Evolutionary conservation across 345 rosid species (phyloP).

Genomic region (Salix koriyanagi): DNA sequence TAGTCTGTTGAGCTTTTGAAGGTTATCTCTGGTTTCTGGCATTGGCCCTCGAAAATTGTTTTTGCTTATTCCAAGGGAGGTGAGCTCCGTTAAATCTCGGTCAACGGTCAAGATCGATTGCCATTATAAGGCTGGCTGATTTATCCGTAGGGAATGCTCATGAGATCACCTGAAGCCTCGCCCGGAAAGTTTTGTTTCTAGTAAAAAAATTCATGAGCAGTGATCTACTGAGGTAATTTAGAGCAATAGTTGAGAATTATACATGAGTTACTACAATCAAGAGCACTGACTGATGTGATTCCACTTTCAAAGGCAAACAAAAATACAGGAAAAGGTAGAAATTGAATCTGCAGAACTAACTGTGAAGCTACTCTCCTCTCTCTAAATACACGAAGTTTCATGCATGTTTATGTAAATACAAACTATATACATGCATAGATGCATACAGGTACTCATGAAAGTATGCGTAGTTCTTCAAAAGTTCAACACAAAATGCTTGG

Average conservation of each 20-base stretch:
- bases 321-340: not conserved
- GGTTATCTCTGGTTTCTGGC: conserved; percentile 40
- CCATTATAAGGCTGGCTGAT: conserved; percentile 34
- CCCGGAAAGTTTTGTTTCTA: conserved; percentile 24
- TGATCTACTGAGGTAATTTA: not conserved
- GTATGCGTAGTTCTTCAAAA: not conserved
- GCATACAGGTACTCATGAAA: not conserved
- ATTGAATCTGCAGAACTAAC: not conserved
- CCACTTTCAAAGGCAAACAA: not conserved
- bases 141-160: conserved; percentile 26
- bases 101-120: conserved; percentile 42
- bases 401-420: not conserved
- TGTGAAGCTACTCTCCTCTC: not conserved
- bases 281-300: not conserved
- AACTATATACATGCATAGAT: not conserved
- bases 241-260: not conserved
- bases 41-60: conserved; percentile 57
- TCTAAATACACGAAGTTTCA: not conserved
- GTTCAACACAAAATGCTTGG: not conserved
- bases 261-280: not conserved
- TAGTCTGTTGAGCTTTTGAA: conserved; percentile 41
- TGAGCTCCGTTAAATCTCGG: conserved; percentile 54
- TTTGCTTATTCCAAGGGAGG: conserved; percentile 35
- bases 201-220: not conserved
- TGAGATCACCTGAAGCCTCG: conserved; percentile 22